Conservation (phyloP, 2,329 filamentous ascomycete species). For the Biscogniauxia sp. region DNA sequence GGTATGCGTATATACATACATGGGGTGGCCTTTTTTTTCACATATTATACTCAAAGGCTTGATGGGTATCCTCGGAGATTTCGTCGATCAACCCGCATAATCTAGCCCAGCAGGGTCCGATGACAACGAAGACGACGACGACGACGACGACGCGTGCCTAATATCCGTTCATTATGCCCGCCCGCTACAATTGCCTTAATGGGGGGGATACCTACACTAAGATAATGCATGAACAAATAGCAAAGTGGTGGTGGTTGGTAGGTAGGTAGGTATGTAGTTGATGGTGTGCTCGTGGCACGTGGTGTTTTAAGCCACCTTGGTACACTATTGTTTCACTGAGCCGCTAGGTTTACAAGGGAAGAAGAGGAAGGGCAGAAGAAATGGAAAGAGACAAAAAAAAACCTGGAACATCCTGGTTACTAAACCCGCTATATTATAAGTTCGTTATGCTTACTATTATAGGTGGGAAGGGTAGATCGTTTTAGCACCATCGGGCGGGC, state of each 20-base stretch:
- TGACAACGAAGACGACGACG: no score
- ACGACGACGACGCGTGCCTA: conserved; percentile 2
- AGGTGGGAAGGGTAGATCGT: neutral
- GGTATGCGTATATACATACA: no score
- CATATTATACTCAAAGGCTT: neutral
- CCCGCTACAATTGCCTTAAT: no score
- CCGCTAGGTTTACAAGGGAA: neutral
- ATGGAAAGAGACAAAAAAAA: neutral
- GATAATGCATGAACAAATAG: no score
- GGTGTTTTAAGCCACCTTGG: neutral
- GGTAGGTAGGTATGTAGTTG: no score
- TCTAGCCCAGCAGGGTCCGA: conserved; percentile 12
- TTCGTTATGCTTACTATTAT: neutral
- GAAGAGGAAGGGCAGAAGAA: no score
- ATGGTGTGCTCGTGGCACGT: neutral
- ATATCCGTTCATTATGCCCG: no score
- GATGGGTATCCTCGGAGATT: conserved; percentile 13
- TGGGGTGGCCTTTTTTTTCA: no score
- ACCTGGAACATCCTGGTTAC: neutral
- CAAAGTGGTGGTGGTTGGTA: no score
- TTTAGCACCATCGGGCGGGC: neutral
- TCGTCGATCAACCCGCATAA: conserved; percentile 20
- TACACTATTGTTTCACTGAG: neutral
- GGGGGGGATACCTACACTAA: no score
- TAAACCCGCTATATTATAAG: neutral